A percentile compares a stretch with the other conserved stretches of the same genome.
Conservation (phyloP, 2,329 filamentous ascomycete species). For the Aureobasidium namibiae region DNA sequence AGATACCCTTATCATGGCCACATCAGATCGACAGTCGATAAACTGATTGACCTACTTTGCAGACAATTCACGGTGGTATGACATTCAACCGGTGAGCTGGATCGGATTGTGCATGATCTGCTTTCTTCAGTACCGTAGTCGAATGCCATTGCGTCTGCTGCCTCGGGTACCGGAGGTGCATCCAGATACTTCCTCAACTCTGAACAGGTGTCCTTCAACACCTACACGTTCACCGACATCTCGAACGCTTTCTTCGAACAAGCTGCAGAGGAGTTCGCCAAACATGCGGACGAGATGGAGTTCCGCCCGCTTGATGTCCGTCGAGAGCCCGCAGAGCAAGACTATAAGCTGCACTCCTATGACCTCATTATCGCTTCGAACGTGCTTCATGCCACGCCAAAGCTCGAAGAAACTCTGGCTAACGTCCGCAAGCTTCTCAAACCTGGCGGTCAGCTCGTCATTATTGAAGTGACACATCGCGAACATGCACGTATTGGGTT, state of each 20-base stretch:
- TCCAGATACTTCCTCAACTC: conserved; percentile 29
- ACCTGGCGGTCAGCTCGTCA: conserved; percentile 20
- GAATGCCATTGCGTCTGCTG: no score
- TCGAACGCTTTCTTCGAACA: conserved; percentile 29
- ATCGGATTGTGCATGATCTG: no score
- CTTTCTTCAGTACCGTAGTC: no score
- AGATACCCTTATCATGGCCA: no score
- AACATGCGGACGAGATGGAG: background rate
- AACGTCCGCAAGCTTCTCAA: conserved; percentile 21
- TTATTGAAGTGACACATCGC: conserved; percentile 24
- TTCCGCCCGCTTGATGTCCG: conserved; percentile 1
- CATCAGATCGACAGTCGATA: no score
- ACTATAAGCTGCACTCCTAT: conserved; percentile 34
- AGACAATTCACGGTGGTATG: no score
- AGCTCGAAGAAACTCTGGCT: conserved; percentile 16
- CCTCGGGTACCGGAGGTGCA: conserved; percentile 37
- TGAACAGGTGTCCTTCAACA: conserved; percentile 25
- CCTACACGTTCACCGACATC: conserved; percentile 42
- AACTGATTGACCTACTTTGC: no score
- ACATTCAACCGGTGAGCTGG: no score
- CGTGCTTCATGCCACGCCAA: conserved; percentile 20
- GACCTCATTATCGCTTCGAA: conserved; percentile 23
- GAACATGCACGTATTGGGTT: no score
- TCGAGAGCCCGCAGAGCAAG: conserved; percentile 33
- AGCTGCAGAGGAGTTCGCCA: background rate